A percentile compares a stretch with the other conserved stretches of the same genome.
Conservation (phyloP, 306 rosid genomes). For the Notholithocarpus densiflorus region DNA sequence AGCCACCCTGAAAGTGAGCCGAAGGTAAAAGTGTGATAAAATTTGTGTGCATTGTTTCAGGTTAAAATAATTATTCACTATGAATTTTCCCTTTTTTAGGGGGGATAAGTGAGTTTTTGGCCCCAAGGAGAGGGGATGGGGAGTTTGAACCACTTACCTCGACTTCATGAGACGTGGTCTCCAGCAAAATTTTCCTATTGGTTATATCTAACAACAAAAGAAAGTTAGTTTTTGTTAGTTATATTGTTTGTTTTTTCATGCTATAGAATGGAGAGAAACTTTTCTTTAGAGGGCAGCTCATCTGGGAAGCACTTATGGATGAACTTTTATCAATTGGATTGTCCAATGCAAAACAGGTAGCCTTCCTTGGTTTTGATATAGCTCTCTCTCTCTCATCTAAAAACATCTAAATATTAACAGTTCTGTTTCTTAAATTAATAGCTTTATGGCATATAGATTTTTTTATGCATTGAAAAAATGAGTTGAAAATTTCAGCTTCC, state of each 20-base stretch:
- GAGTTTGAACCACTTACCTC: too few relatives aligned
- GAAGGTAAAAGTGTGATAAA: slow-evolving; percentile 36
- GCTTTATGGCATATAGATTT: not conserved
- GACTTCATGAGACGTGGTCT: too few relatives aligned
- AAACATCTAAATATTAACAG: not conserved
- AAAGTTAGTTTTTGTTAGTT: not conserved
- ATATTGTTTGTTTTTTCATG: slow-evolving; percentile 7
- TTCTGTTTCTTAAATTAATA: not conserved
- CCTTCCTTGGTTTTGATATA: slow-evolving; percentile 13
- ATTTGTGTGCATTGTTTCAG: not conserved
- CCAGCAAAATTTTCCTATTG: not conserved
- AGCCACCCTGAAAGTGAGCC: slow-evolving; percentile 72
- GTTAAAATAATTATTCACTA: not conserved
- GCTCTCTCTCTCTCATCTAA: not conserved
- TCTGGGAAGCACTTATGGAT: slow-evolving; percentile 81
- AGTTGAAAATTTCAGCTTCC: too few relatives aligned
- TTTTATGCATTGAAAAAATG: not conserved
- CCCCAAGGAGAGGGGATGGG: too few relatives aligned
- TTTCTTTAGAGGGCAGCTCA: slow-evolving; percentile 90
- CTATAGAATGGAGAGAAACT: slow-evolving; percentile 45
- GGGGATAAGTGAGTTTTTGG: too few relatives aligned
- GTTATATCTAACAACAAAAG: not conserved
- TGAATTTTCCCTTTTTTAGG: not conserved
- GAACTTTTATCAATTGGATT: slow-evolving; percentile 79
- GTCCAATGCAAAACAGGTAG: slow-evolving; percentile 79